Conservation (phyloP, 768 basidiomycete species). For the Trichaptum fuscoviolaceum region DNA sequence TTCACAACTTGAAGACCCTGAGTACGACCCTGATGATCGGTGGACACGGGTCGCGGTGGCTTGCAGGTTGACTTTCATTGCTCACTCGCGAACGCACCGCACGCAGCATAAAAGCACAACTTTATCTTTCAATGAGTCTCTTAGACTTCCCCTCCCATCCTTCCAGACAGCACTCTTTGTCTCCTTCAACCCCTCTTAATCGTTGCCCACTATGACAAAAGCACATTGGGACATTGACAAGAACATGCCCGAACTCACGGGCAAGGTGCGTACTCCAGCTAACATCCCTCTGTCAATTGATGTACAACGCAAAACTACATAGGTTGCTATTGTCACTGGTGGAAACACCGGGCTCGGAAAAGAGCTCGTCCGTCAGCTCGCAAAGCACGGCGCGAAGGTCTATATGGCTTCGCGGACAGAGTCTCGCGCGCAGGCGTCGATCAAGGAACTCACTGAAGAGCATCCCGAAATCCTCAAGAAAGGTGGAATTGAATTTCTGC, state of each 20-base stretch:
- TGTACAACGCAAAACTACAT: not conserved
- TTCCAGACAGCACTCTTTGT: not conserved
- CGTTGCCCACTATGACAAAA: not conserved
- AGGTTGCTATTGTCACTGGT: conserved; percentile 8
- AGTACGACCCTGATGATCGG: not conserved
- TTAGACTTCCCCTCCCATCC: not conserved
- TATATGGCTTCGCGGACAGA: conserved; percentile 17
- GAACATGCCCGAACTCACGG: conserved; percentile 5
- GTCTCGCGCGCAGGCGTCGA: conserved; percentile 11
- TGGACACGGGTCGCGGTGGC: not conserved
- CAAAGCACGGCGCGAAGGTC: conserved; percentile 14
- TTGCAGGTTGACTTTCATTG: not conserved
- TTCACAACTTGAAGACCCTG: not conserved
- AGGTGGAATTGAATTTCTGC: conserved; percentile 11
- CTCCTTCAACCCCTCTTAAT: not conserved
- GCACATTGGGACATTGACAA: conserved; percentile 6
- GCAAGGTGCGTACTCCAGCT: conserved; percentile 1
- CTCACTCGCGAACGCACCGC: not conserved
- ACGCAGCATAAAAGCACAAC: not conserved
- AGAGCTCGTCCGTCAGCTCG: conserved; percentile 9
- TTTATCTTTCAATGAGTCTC: not conserved
- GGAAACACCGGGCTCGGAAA: conserved; percentile 15
- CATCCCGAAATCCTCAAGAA: conserved; percentile 5
- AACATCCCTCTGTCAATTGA: not conserved
- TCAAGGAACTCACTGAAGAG: conserved; percentile 7